phyloP scores from a whole-genome alignment of 2,329 filamentous ascomycete genomes.

The Hymenoscyphus albidus region DNA sequence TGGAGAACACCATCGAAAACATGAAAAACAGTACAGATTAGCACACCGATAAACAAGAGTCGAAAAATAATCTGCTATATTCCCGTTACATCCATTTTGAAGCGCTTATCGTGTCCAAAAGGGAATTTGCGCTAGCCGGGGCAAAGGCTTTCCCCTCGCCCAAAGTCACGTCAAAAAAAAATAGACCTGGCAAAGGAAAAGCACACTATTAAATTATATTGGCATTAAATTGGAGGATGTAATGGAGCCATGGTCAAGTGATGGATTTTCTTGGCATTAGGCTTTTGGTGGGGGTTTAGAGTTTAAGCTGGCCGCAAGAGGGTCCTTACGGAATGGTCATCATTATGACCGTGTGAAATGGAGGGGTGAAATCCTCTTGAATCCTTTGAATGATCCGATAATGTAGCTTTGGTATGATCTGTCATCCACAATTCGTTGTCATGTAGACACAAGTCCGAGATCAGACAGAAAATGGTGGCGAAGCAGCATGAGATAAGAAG shows the following conservation, averaged over 20 bases:
- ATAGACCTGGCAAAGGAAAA: not conserved
- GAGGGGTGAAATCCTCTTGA: not conserved
- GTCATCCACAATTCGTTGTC: not conserved
- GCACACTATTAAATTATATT: not conserved
- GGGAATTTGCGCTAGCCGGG: too few species aligned
- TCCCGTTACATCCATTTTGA: not conserved
- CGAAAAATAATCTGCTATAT: not conserved
- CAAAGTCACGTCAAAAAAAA: not conserved
- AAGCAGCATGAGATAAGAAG: not conserved
- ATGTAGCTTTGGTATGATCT: not conserved
- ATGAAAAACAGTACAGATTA: not conserved
- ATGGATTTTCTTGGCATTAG: not conserved
- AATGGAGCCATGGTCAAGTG: not conserved
- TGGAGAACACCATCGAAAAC: not conserved
- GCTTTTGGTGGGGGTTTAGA: not conserved
- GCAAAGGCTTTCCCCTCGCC: too few species aligned
- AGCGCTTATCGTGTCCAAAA: not conserved
- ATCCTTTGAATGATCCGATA: not conserved
- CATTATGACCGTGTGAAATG: not conserved
- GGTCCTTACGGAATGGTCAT: not conserved
- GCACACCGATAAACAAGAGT: not conserved
- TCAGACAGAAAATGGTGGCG: not conserved
- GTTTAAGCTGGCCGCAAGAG: not conserved
- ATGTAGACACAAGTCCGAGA: not conserved
- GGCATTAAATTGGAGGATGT: not conserved